phyloP scores from a whole-genome alignment of 768 basidiomycete species.

The Boletellus ananas region DNA sequence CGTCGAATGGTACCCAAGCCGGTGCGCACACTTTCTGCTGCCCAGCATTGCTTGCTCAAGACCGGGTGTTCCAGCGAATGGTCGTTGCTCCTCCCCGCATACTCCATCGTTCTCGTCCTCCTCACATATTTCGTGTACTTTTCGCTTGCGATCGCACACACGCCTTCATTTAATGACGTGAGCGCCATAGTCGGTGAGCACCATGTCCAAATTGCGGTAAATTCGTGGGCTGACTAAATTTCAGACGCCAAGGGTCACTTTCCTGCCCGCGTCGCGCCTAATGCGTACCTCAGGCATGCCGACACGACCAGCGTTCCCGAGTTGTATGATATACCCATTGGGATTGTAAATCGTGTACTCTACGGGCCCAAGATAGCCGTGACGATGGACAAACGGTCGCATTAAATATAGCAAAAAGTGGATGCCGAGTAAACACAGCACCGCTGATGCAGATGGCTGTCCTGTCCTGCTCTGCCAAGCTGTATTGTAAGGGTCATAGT shows the following conservation, averaged over 20 bases:
- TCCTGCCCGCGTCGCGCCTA: slow-evolving; percentile 34
- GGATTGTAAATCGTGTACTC: slow-evolving; percentile 71
- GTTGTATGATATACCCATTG: slow-evolving; percentile 79
- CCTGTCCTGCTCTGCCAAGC: background rate
- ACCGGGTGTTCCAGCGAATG: slow-evolving; percentile 59
- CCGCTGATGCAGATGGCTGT: background rate
- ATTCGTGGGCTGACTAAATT: slow-evolving; percentile 8
- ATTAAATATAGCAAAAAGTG: slow-evolving; percentile 20
- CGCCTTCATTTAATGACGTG: slow-evolving; percentile 67
- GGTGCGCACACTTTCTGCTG: slow-evolving; percentile 43
- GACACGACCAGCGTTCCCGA: slow-evolving; percentile 51
- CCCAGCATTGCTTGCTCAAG: background rate
- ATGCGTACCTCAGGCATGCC: slow-evolving; percentile 50
- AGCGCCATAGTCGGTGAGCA: slow-evolving; percentile 62
- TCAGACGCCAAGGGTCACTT: slow-evolving; percentile 58
- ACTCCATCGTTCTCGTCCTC: slow-evolving; percentile 64
- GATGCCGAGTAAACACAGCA: slow-evolving; percentile 4
- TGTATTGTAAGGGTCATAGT: slow-evolving; percentile 15
- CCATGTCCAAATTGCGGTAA: slow-evolving; percentile 8
- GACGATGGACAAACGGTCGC: slow-evolving; percentile 5
- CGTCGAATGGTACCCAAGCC: slow-evolving; percentile 83
- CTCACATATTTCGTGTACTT: slow-evolving; percentile 77
- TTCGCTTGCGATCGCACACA: slow-evolving; percentile 65
- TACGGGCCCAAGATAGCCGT: slow-evolving; percentile 38
- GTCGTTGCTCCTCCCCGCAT: slow-evolving; percentile 79